Percentiles rank a stretch among this genome's conserved stretches.
Evolutionary conservation across 2,329 filamentous ascomycete genomes (phyloP).

Genomic region (Xylariaceae sp.): DNA sequence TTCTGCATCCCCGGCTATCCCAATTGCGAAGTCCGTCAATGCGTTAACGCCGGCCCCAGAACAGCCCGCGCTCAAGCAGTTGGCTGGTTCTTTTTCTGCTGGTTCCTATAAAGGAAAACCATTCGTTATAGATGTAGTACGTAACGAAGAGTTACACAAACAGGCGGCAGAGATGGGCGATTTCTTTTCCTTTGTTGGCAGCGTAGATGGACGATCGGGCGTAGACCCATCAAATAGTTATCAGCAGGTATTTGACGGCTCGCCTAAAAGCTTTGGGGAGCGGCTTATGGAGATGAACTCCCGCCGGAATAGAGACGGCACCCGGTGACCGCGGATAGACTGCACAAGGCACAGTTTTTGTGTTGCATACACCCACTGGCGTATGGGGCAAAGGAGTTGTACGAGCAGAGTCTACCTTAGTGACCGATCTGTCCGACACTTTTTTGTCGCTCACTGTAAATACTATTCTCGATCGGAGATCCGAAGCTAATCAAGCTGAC

Average conservation of each 20-base stretch:
- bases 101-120: constrained; percentile 56
- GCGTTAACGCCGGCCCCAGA: constrained; percentile 24
- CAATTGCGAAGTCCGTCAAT: constrained; percentile 34
- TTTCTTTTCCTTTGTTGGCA: constrained; percentile 51
- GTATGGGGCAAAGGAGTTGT: too few species aligned
- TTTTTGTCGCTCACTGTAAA: too few species aligned
- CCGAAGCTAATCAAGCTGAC: too few species aligned
- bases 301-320: background rate
- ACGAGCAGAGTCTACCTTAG: too few species aligned
- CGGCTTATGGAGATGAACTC: constrained; percentile 40
- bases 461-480: too few species aligned
- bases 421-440: too few species aligned
- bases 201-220: constrained; percentile 49
- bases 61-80: constrained; percentile 34
- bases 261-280: constrained; percentile 48
- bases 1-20: constrained; percentile 45
- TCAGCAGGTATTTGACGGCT: constrained; percentile 41
- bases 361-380: too few species aligned
- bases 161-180: constrained; percentile 48
- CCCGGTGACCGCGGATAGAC: background rate
- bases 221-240: constrained; percentile 48
- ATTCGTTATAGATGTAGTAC: constrained; percentile 52
- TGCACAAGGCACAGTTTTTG: background rate
- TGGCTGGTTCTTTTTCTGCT: constrained; percentile 37
- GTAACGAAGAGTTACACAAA: constrained; percentile 47